These are phyloP conservation scores for Hemisphaericaspora subhashii DNA, from an alignment of 1,139 yeast species.

Conservation along the genomic window DNA sequence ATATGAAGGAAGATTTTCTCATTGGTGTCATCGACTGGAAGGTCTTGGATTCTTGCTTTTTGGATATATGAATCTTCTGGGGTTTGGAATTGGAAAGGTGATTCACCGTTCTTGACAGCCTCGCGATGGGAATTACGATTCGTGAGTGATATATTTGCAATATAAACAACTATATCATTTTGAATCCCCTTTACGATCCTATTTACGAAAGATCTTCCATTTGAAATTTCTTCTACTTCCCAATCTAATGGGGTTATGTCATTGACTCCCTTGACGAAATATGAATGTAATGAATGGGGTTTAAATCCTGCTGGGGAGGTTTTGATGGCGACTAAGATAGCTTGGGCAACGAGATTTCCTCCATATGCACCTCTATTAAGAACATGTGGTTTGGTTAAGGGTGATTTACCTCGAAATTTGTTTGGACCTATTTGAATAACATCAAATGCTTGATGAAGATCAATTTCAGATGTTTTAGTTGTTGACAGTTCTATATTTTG, in stretches of 20 bases:
- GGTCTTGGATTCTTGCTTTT: conserved; percentile 1
- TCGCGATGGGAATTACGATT: conserved; percentile 26
- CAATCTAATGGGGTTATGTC: conserved; percentile 27
- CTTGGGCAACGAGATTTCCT: conserved; percentile 37
- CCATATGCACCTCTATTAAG: conserved; percentile 33
- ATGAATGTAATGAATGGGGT: conserved; percentile 39
- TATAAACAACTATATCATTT: conserved; percentile 49
- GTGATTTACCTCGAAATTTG: conserved; percentile 21
- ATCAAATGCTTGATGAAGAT: conserved; percentile 18
- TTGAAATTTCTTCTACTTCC: conserved; percentile 33
- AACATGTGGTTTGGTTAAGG: conserved; percentile 26
- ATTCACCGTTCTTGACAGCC: conserved; percentile 23
- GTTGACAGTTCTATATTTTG: conserved; percentile 1
- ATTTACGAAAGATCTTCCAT: conserved; percentile 62
- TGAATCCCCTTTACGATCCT: conserved; percentile 59
- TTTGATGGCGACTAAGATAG: conserved; percentile 31
- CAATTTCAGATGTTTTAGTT: neutral
- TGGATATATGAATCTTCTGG: conserved; percentile 30
- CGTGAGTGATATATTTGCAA: conserved; percentile 54
- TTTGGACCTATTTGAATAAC: conserved; percentile 20
- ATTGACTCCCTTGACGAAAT: conserved; percentile 27
- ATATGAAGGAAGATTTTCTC: conserved; percentile 6
- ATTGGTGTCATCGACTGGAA: conserved; percentile 3
- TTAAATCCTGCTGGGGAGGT: conserved; percentile 27
- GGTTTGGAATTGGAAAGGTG: conserved; percentile 36